Evolutionary conservation across 1,139 yeast species (phyloP).

Genomic region (Saccharomycopsis hybrid): DNA sequence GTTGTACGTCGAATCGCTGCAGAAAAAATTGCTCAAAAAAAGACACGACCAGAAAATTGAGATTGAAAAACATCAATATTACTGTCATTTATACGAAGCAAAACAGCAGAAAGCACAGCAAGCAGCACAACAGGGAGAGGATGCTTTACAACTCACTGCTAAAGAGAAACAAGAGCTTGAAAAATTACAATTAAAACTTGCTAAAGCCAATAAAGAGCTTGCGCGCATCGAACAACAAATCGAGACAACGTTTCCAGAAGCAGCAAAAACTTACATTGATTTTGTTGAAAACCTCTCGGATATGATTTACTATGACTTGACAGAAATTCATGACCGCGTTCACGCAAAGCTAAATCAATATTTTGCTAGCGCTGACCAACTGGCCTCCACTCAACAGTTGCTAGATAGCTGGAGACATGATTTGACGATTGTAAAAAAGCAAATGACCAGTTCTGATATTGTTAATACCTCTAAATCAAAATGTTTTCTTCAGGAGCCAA

Average conservation of each 20-base stretch:
- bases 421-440: slow-evolving; percentile 6
- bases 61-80: slow-evolving; percentile 27
- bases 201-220: slow-evolving; percentile 12
- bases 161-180: slow-evolving; percentile 18
- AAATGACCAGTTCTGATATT: slow-evolving; percentile 10
- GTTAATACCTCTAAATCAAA: not conserved
- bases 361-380: not conserved
- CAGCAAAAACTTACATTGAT: slow-evolving; percentile 13
- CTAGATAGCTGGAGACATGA: slow-evolving; percentile 9
- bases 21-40: slow-evolving; percentile 38
- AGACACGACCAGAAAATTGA: slow-evolving; percentile 40
- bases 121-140: slow-evolving; percentile 10
- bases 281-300: slow-evolving; percentile 16
- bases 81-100: slow-evolving; percentile 12
- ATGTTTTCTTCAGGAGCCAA: no score
- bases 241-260: slow-evolving; percentile 15
- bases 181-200: slow-evolving; percentile 3
- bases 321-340: slow-evolving; percentile 13
- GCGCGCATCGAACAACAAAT: slow-evolving; percentile 15
- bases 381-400: not conserved
- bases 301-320: slow-evolving; percentile 16
- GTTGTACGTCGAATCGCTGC: slow-evolving; percentile 31
- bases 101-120: slow-evolving; percentile 4
- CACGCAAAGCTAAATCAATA: not conserved
- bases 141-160: slow-evolving; percentile 16